Evolutionary conservation across 768 basidiomycete species (phyloP).

Genomic region (Leccinum subgranulosum): DNA sequence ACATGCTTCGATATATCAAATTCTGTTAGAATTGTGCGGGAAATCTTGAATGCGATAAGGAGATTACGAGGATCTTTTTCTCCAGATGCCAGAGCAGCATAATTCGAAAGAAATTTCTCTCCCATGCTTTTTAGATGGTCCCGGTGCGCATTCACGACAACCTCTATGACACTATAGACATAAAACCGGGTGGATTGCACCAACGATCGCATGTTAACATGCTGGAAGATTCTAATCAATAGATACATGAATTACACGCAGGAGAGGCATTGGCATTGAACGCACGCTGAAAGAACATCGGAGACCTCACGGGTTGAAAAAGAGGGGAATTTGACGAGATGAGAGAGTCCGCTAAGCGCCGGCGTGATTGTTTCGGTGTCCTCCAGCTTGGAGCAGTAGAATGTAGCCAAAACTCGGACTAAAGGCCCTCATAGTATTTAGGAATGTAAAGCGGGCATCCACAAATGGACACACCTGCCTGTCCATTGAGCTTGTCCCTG

Average conservation of each 20-base stretch:
- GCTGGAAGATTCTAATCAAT: conserved; percentile 57
- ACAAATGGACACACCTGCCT: conserved; percentile 60
- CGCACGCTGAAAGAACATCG: conserved; percentile 60
- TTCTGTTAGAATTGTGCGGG: conserved; percentile 80
- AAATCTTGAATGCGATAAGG: conserved; percentile 84
- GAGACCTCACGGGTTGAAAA: conserved; percentile 65
- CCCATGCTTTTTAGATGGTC: conserved; percentile 72
- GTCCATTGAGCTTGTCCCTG: conserved; percentile 63
- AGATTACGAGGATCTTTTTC: conserved; percentile 98
- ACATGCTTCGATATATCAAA: conserved; percentile 74
- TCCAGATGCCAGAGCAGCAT: conserved; percentile 81
- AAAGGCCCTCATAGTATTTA: conserved; percentile 4
- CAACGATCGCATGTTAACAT: conserved; percentile 79
- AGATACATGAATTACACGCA: background rate
- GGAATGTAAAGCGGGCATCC: background rate
- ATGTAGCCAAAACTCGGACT: conserved; percentile 82
- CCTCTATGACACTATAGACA: conserved; percentile 81
- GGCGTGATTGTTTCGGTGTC: conserved; percentile 84
- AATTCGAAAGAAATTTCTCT: conserved; percentile 68
- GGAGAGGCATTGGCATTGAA: background rate
- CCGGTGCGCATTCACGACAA: conserved; percentile 35
- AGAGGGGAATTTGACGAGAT: conserved; percentile 58
- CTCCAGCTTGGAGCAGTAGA: conserved; percentile 84
- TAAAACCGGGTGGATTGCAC: conserved; percentile 78
- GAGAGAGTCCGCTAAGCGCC: conserved; percentile 70